These are phyloP conservation scores for Ustilago cynodontis DNA, from an alignment of 1,284 basidiomycete species.

Conservation along the genomic window DNA sequence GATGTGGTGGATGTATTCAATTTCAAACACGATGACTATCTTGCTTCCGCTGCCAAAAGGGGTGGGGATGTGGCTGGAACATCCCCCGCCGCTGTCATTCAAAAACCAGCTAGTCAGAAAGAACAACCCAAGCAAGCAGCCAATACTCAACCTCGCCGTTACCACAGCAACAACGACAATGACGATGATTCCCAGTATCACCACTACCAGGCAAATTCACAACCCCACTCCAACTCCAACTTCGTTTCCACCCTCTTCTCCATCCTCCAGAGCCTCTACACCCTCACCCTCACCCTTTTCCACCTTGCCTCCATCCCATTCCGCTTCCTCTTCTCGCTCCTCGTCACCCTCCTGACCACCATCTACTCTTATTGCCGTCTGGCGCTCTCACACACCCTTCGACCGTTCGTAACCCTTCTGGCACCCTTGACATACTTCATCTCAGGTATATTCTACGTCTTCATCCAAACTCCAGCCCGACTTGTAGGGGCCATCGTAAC, in stretches of 20 bases:
- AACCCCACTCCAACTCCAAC: not conserved
- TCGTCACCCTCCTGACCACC: not conserved
- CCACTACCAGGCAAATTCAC: no score
- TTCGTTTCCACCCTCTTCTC: not conserved
- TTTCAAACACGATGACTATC: slow-evolving; percentile 42
- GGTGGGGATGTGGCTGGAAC: slow-evolving; percentile 2
- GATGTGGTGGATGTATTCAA: slow-evolving; percentile 42
- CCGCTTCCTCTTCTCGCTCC: not conserved
- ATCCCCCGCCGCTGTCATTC: slow-evolving; percentile 12
- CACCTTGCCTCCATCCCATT: slow-evolving; percentile 9
- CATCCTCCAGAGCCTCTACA: slow-evolving; percentile 1
- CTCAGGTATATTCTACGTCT: slow-evolving; percentile 32
- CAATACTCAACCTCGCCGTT: not conserved
- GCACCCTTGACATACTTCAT: slow-evolving; percentile 46
- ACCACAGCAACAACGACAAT: slow-evolving; percentile 7
- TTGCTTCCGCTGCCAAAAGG: not conserved
- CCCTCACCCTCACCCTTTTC: not conserved
- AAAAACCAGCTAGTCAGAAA: not conserved
- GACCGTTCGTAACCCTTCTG: slow-evolving; percentile 18
- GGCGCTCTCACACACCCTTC: slow-evolving; percentile 22
- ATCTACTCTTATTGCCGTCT: slow-evolving; percentile 13
- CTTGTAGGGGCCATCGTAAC: slow-evolving; percentile 1
- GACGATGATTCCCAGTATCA: no score
- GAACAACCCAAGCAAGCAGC: not conserved
- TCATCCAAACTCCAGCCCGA: slow-evolving; percentile 15